These are phyloP conservation scores for Fusarium acutatum DNA, from an alignment of 2,329 filamentous ascomycete genomes.

Conservation along the genomic window DNA sequence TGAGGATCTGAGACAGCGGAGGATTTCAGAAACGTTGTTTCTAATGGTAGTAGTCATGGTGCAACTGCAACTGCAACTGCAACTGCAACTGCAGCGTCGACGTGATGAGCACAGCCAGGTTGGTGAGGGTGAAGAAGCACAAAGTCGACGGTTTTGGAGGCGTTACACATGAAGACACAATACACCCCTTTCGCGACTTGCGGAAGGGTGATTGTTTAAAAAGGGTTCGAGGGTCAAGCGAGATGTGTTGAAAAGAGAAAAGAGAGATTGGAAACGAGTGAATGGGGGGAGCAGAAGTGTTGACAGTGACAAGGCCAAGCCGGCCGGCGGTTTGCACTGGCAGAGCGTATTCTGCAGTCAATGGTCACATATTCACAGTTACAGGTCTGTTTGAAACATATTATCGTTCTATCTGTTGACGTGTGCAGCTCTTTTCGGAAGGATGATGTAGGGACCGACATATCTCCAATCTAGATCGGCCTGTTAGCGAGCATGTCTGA, in stretches of 20 bases:
- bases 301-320: slow-evolving; percentile 12
- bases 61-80: slow-evolving; percentile 29
- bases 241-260: slow-evolving; percentile 14
- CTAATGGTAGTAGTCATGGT: slow-evolving; percentile 35
- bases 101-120: slow-evolving; percentile 2
- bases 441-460: slow-evolving; percentile 27
- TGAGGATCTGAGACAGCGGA: slow-evolving; percentile 44
- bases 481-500: slow-evolving; percentile 5
- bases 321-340: slow-evolving; percentile 15
- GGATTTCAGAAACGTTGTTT: slow-evolving; percentile 36
- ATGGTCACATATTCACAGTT: not conserved
- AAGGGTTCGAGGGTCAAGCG: not conserved
- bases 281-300: not conserved
- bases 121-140: slow-evolving; percentile 15
- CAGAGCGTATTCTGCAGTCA: not conserved
- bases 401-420: not conserved
- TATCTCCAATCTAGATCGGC: slow-evolving; percentile 13
- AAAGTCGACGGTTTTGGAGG: slow-evolving; percentile 1
- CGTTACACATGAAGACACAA: slow-evolving; percentile 31
- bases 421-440: not conserved
- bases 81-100: slow-evolving; percentile 32
- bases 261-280: too few species aligned
- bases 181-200: slow-evolving; percentile 19
- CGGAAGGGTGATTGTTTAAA: slow-evolving; percentile 28
- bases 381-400: not conserved